Conservation (phyloP, 371 early-diverging fungal species). For the Mucor mucedo region DNA sequence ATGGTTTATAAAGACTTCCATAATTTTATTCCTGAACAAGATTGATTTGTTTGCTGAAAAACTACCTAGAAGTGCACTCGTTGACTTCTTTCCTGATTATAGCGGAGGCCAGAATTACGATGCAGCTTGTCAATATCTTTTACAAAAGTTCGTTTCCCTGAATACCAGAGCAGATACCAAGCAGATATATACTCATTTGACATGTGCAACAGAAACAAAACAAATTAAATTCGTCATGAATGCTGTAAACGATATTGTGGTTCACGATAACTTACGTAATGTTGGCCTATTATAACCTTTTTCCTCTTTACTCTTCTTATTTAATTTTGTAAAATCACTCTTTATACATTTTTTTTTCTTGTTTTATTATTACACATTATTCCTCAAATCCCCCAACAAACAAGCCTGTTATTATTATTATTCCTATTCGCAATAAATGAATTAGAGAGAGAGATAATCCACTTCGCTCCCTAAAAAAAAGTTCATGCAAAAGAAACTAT, state of each 20-base stretch:
- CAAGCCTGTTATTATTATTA: neutral
- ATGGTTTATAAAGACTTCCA: conserved; percentile 81
- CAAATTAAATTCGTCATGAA: conserved; percentile 80
- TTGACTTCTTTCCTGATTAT: conserved; percentile 76
- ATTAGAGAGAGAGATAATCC: neutral
- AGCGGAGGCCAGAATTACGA: conserved; percentile 73
- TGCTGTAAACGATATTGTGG: conserved; percentile 77
- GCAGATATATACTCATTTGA: conserved; percentile 59
- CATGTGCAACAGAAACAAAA: conserved; percentile 72
- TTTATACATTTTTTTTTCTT: neutral
- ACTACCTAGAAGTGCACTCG: conserved; percentile 63
- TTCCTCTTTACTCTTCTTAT: neutral
- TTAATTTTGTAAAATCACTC: conserved; percentile 7
- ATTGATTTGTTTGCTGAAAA: conserved; percentile 82
- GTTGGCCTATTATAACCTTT: conserved; percentile 62
- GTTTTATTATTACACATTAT: conserved; percentile 7
- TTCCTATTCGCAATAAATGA: neutral
- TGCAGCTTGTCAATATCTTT: conserved; percentile 54
- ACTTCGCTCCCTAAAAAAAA: neutral
- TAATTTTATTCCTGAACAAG: conserved; percentile 87
- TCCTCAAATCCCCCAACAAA: neutral
- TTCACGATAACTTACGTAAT: conserved; percentile 66
- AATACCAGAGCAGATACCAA: conserved; percentile 49
- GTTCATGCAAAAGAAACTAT: neutral
- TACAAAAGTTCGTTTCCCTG: conserved; percentile 48